Percentiles rank a stretch among this genome's conserved stretches.
These are phyloP conservation scores for Blastobotrys raffinosifermentans DNA, from an alignment of 1,139 yeast species.

Conservation along the genomic window DNA sequence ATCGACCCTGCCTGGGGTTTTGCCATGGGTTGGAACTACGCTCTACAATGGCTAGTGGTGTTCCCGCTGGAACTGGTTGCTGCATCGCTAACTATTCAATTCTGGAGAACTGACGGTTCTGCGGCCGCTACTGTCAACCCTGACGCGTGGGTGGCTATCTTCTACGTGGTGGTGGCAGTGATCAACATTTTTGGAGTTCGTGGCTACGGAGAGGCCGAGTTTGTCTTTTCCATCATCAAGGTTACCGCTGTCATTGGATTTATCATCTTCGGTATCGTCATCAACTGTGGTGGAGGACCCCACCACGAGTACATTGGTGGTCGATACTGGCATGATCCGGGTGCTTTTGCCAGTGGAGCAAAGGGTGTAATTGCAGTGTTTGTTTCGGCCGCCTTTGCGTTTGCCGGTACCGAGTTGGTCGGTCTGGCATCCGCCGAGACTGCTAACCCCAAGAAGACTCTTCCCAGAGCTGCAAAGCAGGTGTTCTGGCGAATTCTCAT, in stretches of 20 bases:
- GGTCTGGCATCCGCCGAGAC: slow-evolving; percentile 68
- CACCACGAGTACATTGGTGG: slow-evolving; percentile 55
- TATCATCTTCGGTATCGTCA: slow-evolving; percentile 51
- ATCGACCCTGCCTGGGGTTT: slow-evolving; percentile 66
- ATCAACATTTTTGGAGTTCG: slow-evolving; percentile 66
- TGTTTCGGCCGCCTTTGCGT: slow-evolving; percentile 84
- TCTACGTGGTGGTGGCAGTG: slow-evolving; percentile 49
- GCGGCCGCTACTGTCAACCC: slow-evolving; percentile 44
- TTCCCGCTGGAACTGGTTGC: slow-evolving; percentile 73
- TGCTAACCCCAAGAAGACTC: slow-evolving; percentile 51
- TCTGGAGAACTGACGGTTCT: slow-evolving; percentile 60
- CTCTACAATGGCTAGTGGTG: slow-evolving; percentile 68
- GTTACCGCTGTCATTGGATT: slow-evolving; percentile 59
- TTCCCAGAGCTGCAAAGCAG: slow-evolving; percentile 69
- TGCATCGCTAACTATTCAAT: slow-evolving; percentile 62
- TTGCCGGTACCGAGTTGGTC: slow-evolving; percentile 77
- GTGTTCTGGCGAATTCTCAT: slow-evolving; percentile 69
- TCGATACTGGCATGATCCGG: slow-evolving; percentile 57
- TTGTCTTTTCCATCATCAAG: slow-evolving; percentile 52
- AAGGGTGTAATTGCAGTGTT: slow-evolving; percentile 79
- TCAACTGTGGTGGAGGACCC: slow-evolving; percentile 64
- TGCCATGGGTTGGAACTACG: slow-evolving; percentile 79
- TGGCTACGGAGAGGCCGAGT: slow-evolving; percentile 74
- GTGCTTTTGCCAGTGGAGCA: slow-evolving; percentile 58
- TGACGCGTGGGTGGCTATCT: slow-evolving; percentile 61